Evolutionary conservation across 2,329 filamentous ascomycete genomes (phyloP).

Genomic region (Colletotrichum abscissum): DNA sequence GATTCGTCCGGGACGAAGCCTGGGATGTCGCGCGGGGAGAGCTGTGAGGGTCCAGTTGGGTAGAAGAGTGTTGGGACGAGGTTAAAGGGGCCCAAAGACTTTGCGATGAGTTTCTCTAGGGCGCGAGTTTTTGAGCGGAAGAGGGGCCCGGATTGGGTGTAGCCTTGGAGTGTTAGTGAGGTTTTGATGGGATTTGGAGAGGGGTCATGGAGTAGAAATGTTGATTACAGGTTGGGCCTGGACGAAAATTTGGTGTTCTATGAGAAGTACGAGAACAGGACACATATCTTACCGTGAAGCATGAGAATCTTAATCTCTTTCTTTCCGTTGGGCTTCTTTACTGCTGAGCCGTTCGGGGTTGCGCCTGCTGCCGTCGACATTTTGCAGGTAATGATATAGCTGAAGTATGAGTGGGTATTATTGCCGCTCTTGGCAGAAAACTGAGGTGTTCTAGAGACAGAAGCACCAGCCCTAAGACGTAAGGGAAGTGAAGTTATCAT

Average conservation of each 20-base stretch:
- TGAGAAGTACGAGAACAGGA: neutral
- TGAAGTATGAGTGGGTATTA: neutral
- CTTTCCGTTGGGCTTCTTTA: constrained; percentile 52
- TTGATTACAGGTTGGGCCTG: neutral
- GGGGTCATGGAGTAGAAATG: neutral
- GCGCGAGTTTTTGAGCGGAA: constrained; percentile 92
- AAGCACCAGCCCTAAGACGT: neutral
- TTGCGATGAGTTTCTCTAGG: constrained; percentile 82
- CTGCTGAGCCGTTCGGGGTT: constrained; percentile 36
- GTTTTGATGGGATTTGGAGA: neutral
- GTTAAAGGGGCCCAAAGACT: constrained; percentile 73
- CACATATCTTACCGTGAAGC: constrained; percentile 71
- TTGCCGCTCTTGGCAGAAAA: neutral
- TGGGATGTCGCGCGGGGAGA: constrained; percentile 75
- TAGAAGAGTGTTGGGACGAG: constrained; percentile 70
- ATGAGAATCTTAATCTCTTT: constrained; percentile 76
- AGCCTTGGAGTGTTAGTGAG: constrained; percentile 63
- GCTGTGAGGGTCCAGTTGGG: constrained; percentile 74
- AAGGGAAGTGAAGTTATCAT: constrained; percentile 8
- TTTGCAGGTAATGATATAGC: neutral
- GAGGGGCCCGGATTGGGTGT: constrained; percentile 87
- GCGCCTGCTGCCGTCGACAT: constrained; percentile 20
- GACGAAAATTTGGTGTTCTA: neutral
- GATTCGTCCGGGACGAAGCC: constrained; percentile 63
- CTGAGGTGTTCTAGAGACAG: neutral